Evolutionary conservation across 805 yeast species (phyloP), one percentile per base, ranked within the genome.

Genomic region (Starmera amethionina): DNA sequence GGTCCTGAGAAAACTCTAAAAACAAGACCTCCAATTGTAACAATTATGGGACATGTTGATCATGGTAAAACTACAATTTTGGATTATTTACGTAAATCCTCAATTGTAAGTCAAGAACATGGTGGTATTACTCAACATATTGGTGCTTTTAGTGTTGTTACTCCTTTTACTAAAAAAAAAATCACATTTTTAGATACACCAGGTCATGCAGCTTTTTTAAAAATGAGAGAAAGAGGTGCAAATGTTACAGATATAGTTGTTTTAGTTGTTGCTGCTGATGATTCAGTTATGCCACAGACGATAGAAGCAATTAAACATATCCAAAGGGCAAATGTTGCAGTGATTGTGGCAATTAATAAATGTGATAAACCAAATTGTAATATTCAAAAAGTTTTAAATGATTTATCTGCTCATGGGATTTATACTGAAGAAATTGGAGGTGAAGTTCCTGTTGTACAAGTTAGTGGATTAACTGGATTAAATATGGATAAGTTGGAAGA

Each of bases 101-200:
- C 89, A 0, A 77, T 93, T 8, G 97, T 82, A 0, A 75, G 77
- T 28, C 73, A 79, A 34, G 98, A 93, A 57, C 84, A 79, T 58
- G 98, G 98, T 40, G 97, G 98, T 15, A 93, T 93, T 39, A 93
- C 98, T 0, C 98, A 93, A 59, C 97, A 88, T 58, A 93, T 93
- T 42, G 98, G 98, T 59, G 97, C 98, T 1, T 93, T 93, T 52
- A 81, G 90, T 13, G 93, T 90, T 19, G 67, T 68, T n/a, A 75
- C 95, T 0, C 89, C 93, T 0, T 58, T 72, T 1, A 74, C 93
- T 1, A 78, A 81, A 51, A 82, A 81, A 56, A 66, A 66, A 34
- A 85, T 93, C 47, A 90, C 97, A 0, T 90, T 93, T 48, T 69
- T 93, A 45, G 98, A 93, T 59, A 93, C 98, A 0, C 98, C 98